Conservation (phyloP, 371 early-diverging fungal species). For the Mucor circinelloides region DNA sequence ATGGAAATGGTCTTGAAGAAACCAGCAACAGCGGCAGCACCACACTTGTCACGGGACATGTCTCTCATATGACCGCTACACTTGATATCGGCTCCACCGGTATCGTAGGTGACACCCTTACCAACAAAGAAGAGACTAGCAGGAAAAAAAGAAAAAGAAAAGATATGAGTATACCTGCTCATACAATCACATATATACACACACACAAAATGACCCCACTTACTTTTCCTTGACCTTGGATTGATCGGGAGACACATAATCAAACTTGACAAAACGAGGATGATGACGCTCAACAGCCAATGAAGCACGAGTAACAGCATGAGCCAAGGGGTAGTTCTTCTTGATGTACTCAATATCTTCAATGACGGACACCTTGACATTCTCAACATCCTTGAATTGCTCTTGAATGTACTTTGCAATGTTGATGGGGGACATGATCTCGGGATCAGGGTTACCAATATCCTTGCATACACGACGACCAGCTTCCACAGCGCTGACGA, state of each 20-base stretch:
- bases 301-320: slow-evolving; percentile 82
- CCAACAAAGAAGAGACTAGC: slow-evolving; percentile 82
- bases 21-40: slow-evolving; percentile 87
- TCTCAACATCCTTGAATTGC: slow-evolving; percentile 48
- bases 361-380: slow-evolving; percentile 67
- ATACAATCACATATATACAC: neutral
- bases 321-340: slow-evolving; percentile 79
- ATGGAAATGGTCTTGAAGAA: slow-evolving; percentile 73
- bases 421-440: slow-evolving; percentile 83
- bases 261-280: slow-evolving; percentile 81
- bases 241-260: slow-evolving; percentile 78
- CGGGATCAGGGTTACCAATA: slow-evolving; percentile 84
- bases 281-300: slow-evolving; percentile 73
- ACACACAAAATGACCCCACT: slow-evolving; percentile 23
- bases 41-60: slow-evolving; percentile 92
- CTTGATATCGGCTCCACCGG: slow-evolving; percentile 90
- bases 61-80: slow-evolving; percentile 80
- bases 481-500: slow-evolving; percentile 71
- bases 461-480: slow-evolving; percentile 78
- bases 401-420: slow-evolving; percentile 72
- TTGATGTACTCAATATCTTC: slow-evolving; percentile 67
- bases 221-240: slow-evolving; percentile 82
- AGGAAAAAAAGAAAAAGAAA: neutral
- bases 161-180: neutral
- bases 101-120: slow-evolving; percentile 92